Conservation (phyloP, 2,329 filamentous ascomycete genomes). For the Alternaria dauci region DNA sequence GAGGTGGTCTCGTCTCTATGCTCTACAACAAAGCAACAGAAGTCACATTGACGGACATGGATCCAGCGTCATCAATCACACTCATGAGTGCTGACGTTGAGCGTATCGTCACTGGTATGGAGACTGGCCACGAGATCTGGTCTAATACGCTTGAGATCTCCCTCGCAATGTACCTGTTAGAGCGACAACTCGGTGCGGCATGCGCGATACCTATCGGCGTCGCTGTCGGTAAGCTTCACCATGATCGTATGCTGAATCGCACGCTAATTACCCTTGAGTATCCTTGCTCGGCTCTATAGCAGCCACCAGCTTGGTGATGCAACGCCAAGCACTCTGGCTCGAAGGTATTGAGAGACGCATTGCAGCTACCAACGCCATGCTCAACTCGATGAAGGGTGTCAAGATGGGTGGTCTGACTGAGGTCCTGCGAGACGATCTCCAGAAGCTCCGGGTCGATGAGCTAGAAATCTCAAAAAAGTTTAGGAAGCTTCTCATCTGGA, state of each 20-base stretch:
- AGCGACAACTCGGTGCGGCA: slow-evolving; percentile 57
- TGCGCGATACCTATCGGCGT: slow-evolving; percentile 60
- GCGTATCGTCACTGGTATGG: slow-evolving; percentile 46
- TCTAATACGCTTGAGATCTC: slow-evolving; percentile 53
- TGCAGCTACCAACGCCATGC: slow-evolving; percentile 52
- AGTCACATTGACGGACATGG: slow-evolving; percentile 40
- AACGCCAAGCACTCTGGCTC: slow-evolving; percentile 53
- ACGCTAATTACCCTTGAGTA: slow-evolving; percentile 14
- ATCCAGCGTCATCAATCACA: slow-evolving; percentile 43
- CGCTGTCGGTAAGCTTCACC: slow-evolving; percentile 45
- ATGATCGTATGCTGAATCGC: not conserved
- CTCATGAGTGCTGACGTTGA: slow-evolving; percentile 51
- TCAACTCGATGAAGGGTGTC: slow-evolving; percentile 57
- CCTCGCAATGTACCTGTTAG: slow-evolving; percentile 59
- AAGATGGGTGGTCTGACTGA: slow-evolving; percentile 56
- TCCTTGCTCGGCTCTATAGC: slow-evolving; percentile 39
- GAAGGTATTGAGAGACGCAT: slow-evolving; percentile 57
- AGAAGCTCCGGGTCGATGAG: slow-evolving; percentile 45
- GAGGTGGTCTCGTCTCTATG: slow-evolving; percentile 48
- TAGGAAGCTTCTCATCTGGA: slow-evolving; percentile 48
- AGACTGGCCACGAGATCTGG: slow-evolving; percentile 48
- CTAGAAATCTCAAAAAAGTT: slow-evolving; percentile 47
- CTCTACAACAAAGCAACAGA: slow-evolving; percentile 47
- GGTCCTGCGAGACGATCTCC: slow-evolving; percentile 40
- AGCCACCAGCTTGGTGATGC: slow-evolving; percentile 42